Conservation (phyloP, 768 basidiomycete species). For the Xanthoconium stramineum region DNA sequence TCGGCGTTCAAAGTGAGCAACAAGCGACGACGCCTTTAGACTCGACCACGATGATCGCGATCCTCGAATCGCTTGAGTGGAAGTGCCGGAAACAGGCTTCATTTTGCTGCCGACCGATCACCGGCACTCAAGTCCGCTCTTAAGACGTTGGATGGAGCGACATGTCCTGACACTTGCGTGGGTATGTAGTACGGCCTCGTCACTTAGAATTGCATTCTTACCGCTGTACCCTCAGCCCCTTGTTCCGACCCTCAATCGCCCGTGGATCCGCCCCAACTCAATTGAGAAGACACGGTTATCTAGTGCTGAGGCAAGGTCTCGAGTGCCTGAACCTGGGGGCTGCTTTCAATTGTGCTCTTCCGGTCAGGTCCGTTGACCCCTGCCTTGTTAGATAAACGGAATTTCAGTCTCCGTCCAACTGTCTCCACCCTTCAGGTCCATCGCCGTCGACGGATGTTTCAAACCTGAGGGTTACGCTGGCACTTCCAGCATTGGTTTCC, state of each 20-base stretch:
- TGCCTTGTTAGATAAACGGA: not conserved
- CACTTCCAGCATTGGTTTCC: not conserved
- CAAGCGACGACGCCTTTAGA: slow-evolving; percentile 30
- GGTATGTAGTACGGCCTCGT: not conserved
- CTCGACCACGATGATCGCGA: slow-evolving; percentile 25
- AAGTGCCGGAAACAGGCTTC: slow-evolving; percentile 17
- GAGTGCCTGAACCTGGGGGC: slow-evolving; percentile 15
- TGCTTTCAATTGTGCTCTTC: not conserved
- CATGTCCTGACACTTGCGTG: not conserved
- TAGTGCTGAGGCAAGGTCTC: slow-evolving; percentile 17
- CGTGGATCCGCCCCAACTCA: not conserved
- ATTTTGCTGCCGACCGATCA: slow-evolving; percentile 26
- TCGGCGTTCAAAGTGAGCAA: slow-evolving; percentile 17
- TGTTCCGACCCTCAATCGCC: not conserved
- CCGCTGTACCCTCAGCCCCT: not conserved
- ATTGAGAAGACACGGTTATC: slow-evolving; percentile 1
- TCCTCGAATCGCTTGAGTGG: slow-evolving; percentile 29
- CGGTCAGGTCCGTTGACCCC: not conserved
- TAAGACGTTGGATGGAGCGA: not conserved
- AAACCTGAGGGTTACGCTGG: slow-evolving; percentile 12
- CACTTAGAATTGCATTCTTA: not conserved
- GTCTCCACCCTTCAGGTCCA: slow-evolving; percentile 1
- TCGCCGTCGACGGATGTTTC: not conserved
- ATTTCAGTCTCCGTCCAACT: not conserved
- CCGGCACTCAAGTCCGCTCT: not conserved